Conservation (phyloP, 805 yeast species). For the Vanderwaltozyma verrucispora region DNA sequence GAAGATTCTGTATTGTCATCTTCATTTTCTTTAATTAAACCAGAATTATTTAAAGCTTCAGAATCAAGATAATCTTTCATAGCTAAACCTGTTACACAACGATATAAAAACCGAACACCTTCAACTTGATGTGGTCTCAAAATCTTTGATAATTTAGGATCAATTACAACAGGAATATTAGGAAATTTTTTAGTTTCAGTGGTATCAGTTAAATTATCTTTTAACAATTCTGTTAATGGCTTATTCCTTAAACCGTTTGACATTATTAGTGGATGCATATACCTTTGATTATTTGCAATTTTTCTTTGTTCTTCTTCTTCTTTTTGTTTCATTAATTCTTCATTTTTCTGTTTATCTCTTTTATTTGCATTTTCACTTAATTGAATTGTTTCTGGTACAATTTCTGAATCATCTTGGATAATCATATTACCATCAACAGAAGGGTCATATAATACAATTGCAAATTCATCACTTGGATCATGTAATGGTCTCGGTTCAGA, state of each 20-base stretch:
- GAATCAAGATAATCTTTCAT: slow-evolving; percentile 29
- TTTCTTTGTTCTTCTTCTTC: slow-evolving; percentile 7
- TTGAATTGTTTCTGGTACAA: slow-evolving; percentile 3
- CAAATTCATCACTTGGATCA: slow-evolving; percentile 88
- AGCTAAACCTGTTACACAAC: slow-evolving; percentile 82
- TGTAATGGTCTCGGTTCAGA: slow-evolving; percentile 88
- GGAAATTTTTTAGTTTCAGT: slow-evolving; percentile 45
- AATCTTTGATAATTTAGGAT: slow-evolving; percentile 74
- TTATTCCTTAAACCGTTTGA: slow-evolving; percentile 36
- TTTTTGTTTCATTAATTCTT: slow-evolving; percentile 19
- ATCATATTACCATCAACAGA: slow-evolving; percentile 58
- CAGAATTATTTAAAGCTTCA: slow-evolving; percentile 4
- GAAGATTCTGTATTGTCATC: no score
- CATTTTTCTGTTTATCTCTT: slow-evolving; percentile 22
- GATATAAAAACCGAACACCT: slow-evolving; percentile 83
- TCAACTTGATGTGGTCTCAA: slow-evolving; percentile 94
- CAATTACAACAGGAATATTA: slow-evolving; percentile 91
- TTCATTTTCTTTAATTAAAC: no score
- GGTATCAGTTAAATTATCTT: slow-evolving; percentile 40
- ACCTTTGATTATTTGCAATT: slow-evolving; percentile 13
- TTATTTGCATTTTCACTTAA: slow-evolving; percentile 12
- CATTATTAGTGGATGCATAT: slow-evolving; percentile 23
- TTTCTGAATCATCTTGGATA: slow-evolving; percentile 12
- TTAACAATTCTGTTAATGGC: slow-evolving; percentile 70
- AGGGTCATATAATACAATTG: slow-evolving; percentile 92